Percentiles rank a stretch among this genome's conserved stretches.
Conservation (phyloP, 345 rosid species). For the Eucalyptus shirleyi region DNA sequence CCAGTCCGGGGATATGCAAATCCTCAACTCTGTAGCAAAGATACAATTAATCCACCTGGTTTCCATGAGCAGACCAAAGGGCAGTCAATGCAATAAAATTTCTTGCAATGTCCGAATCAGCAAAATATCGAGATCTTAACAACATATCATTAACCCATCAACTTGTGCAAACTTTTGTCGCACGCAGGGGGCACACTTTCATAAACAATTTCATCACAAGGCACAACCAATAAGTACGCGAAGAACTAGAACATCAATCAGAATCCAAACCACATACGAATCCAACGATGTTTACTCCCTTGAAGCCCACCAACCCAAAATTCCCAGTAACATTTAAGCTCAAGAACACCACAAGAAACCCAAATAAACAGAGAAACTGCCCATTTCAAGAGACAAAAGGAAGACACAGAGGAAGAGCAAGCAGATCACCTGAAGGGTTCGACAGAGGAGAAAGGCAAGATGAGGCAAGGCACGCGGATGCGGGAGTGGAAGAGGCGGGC, state of each 20-base stretch:
- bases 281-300: not conserved
- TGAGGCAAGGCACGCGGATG: conserved; percentile 45
- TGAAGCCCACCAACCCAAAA: not conserved
- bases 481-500: conserved; percentile 73
- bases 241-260: not conserved
- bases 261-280: not conserved
- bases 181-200: not conserved
- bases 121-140: not conserved
- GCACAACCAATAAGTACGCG: not conserved
- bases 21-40: conserved; percentile 33
- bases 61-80: not conserved
- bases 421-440: conserved; percentile 40
- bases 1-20: conserved; percentile 31
- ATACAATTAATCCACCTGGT: not conserved
- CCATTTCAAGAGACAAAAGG: not conserved
- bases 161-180: not conserved
- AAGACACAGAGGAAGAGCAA: not conserved
- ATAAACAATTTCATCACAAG: not conserved
- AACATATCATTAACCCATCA: not conserved
- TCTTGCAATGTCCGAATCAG: not conserved
- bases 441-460: conserved; percentile 70
- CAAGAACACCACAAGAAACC: not conserved
- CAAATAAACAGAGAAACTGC: not conserved
- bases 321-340: not conserved
- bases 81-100: not conserved